Conservation (phyloP, 2,329 filamentous ascomycete genomes). For the Alternaria ventricosa region DNA sequence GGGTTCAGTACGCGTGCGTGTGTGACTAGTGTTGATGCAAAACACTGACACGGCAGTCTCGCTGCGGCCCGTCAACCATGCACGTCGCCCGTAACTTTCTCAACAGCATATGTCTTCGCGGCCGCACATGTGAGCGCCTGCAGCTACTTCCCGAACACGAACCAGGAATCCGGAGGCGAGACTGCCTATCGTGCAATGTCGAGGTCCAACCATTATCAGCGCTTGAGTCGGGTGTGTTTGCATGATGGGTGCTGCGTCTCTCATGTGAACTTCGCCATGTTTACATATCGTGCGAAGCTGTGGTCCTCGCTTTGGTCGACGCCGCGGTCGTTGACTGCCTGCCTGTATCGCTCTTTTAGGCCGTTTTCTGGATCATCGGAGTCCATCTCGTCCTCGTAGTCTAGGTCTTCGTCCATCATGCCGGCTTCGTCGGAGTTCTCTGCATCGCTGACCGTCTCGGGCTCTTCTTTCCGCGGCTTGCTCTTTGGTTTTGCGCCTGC, state of each 20-base stretch:
- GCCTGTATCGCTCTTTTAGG: conserved; percentile 76
- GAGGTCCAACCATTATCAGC: not conserved
- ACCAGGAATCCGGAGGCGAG: conserved; percentile 21
- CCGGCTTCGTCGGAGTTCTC: conserved; percentile 62
- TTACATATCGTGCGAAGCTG: conserved; percentile 60
- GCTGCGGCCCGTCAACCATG: conserved; percentile 10
- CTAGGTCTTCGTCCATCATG: conserved; percentile 58
- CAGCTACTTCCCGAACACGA: conserved; percentile 16
- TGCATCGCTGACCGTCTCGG: conserved; percentile 59
- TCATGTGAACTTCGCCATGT: conserved; percentile 47
- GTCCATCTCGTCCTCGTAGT: conserved; percentile 62
- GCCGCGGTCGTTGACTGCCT: conserved; percentile 67
- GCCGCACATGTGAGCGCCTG: conserved; percentile 12
- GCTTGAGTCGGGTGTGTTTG: conserved; percentile 13
- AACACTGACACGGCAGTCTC: conserved; percentile 11
- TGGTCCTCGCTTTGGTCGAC: conserved; percentile 54
- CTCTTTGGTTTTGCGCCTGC: conserved; percentile 42
- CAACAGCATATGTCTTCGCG: conserved; percentile 6
- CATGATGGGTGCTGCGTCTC: not conserved
- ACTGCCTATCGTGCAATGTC: not conserved
- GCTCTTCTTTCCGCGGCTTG: conserved; percentile 50
- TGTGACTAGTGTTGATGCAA: not conserved
- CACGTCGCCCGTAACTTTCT: not conserved
- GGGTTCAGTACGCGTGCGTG: not conserved
- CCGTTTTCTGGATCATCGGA: conserved; percentile 66